Evolutionary conservation across 106 monocot genomes (phyloP).

Genomic region (Xerophyta viscosa): DNA sequence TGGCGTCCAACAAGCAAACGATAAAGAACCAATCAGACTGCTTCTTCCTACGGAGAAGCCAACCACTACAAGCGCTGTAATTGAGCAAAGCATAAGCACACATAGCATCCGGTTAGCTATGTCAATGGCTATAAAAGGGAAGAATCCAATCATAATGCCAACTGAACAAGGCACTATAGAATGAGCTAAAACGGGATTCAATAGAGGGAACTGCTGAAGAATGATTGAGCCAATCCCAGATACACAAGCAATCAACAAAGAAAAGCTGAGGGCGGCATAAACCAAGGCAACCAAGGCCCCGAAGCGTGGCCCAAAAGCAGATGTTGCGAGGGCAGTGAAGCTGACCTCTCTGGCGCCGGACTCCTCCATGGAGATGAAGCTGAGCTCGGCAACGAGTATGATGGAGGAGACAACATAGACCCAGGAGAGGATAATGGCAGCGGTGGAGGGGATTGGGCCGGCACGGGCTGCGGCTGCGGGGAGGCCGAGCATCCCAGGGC

Average conservation of each 20-base stretch:
- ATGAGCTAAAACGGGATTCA: conserved; percentile 28
- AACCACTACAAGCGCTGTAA: conserved; percentile 34
- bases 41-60: conserved; percentile 54
- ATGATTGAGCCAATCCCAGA: conserved; percentile 64
- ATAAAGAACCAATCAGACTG: conserved; percentile 30
- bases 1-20: conserved; percentile 37
- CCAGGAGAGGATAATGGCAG: conserved; percentile 64
- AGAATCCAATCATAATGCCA: conserved; percentile 31
- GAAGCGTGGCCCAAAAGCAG: conserved; percentile 30
- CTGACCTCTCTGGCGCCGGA: conserved; percentile 39
- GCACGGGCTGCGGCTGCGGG: conserved; percentile 59
- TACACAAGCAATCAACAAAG: conserved; percentile 69
- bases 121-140: conserved; percentile 66
- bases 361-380: conserved; percentile 41
- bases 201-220: conserved; percentile 26
- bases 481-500: conserved; percentile 77
- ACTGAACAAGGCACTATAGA: conserved; percentile 31
- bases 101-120: conserved; percentile 49
- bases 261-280: conserved; percentile 65
- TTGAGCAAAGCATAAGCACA: conserved; percentile 53
- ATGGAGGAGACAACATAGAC: conserved; percentile 77
- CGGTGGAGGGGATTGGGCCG: conserved; percentile 57
- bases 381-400: conserved; percentile 62
- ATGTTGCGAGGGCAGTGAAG: conserved; percentile 53
- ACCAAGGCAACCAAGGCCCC: conserved; percentile 51